Evolutionary conservation across 345 rosid species (phyloP).

Genomic region (Camelina laxa): DNA sequence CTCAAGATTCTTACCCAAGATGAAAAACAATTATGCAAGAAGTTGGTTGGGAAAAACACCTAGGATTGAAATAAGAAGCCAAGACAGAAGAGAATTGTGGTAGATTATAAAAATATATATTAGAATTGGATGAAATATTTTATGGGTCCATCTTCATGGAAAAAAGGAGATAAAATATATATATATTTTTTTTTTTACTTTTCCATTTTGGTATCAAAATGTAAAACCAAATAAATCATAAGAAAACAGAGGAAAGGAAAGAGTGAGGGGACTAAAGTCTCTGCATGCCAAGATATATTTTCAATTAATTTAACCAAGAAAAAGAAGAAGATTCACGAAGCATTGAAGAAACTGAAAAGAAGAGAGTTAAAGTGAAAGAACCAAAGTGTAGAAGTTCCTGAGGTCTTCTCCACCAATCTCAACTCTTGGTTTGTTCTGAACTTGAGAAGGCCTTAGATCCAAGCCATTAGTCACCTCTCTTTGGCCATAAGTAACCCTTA

Average conservation of each 20-base stretch:
- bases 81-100: neutral
- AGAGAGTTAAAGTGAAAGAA: conserved; percentile 21
- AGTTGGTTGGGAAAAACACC: neutral
- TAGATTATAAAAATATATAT: neutral
- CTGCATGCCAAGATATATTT: conserved; percentile 5
- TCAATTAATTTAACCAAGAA: neutral
- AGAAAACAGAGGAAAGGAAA: neutral
- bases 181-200: neutral
- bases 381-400: conserved; percentile 47
- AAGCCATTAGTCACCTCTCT: conserved; percentile 45
- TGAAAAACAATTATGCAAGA: neutral
- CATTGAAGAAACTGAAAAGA: neutral
- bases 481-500: conserved; percentile 45
- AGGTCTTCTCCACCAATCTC: conserved; percentile 51
- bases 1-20: neutral
- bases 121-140: neutral
- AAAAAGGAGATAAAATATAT: neutral
- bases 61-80: neutral
- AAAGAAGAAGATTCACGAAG: neutral
- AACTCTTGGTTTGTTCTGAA: conserved; percentile 46
- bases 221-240: conserved; percentile 1
- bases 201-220: neutral
- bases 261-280: conserved; percentile 11
- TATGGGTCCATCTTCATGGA: neutral
- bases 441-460: conserved; percentile 47